phyloP scores from a whole-genome alignment of 2,329 filamentous ascomycete genomes.

The Daldinia eschscholtzii region DNA sequence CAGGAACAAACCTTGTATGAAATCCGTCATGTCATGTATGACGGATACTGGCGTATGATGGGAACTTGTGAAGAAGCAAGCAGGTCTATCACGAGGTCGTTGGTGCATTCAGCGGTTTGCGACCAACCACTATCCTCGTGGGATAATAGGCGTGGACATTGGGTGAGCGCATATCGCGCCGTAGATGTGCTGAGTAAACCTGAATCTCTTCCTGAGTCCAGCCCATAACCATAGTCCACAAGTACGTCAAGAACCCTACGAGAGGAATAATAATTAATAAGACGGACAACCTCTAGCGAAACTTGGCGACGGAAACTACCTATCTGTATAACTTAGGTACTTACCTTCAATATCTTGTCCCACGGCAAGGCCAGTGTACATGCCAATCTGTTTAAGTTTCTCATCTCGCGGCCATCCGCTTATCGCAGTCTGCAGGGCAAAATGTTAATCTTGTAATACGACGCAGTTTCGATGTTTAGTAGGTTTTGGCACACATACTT shows the following conservation, averaged over 20 bases:
- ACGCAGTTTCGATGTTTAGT: background rate
- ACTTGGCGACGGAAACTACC: background rate
- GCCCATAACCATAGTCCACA: constrained; percentile 48
- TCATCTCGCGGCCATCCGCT: constrained; percentile 58
- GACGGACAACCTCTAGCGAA: background rate
- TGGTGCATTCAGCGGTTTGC: constrained; percentile 42
- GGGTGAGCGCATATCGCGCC: constrained; percentile 47
- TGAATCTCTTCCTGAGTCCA: constrained; percentile 49
- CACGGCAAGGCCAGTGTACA: constrained; percentile 51
- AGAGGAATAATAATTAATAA: background rate
- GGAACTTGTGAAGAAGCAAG: background rate
- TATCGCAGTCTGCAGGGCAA: constrained; percentile 52
- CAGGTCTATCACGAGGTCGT: background rate
- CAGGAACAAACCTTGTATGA: background rate
- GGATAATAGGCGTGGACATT: constrained; percentile 47
- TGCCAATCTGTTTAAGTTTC: constrained; percentile 54
- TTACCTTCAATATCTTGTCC: constrained; percentile 54
- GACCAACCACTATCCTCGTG: constrained; percentile 45
- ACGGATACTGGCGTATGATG: background rate
- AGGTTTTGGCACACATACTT: constrained; percentile 40
- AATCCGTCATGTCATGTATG: background rate
- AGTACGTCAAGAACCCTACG: constrained; percentile 48
- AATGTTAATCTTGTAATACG: background rate
- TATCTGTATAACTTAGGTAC: background rate
- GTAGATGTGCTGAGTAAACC: constrained; percentile 49